Base-by-base conservation (phyloP, 2,329 filamentous ascomycete genomes). In the Claviceps quebecensis region DNA sequence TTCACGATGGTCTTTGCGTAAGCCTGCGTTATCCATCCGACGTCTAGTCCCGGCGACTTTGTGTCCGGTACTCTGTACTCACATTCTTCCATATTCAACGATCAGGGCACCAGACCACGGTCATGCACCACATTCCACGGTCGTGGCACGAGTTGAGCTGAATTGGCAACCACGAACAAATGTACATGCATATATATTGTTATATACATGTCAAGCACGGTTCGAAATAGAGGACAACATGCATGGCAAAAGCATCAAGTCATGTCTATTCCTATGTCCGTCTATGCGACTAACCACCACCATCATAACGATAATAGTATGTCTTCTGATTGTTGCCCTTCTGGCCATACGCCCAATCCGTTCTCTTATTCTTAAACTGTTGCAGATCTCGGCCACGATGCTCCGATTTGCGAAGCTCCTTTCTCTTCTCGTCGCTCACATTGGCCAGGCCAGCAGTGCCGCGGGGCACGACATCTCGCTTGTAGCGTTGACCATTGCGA, bases 371-470 rank as follows among this genome's bases (percentile, higher is more conserved):
- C 29, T 78, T 74, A 49, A 78, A 73, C 56, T 83, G 74, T 58
- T 83, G 80, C 52, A 78, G 72, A 61, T 81, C 85, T 54, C 79
- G 74, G 52, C 83, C 80, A 60, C 83, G 78, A 67, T 84, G 81
- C 67, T 91, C 86, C 8, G 78, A 74, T 46, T 76, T 77, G 22
- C 72, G 69, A 17, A 86, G 80, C 56, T 83, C 79, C 49, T 76
- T 76, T 71, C 83, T 91, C 73, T 87, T 86, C 53, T 78, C 73
- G n/a, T 84, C 83, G 5, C 79, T 81, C 6, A 87, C 86, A 45
- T 87, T 86, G 45, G 82, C 63, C 84, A 95, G 86, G 44, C 88
- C 88, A 34, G 77, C 84, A 56, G 88, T 82, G 19, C 81, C 83
- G 55, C 88, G 80, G 49, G 75, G 80, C 45, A 83, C 72, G 22